phyloP scores from a whole-genome alignment of 345 rosid species.

The Iberis pinnata region DNA sequence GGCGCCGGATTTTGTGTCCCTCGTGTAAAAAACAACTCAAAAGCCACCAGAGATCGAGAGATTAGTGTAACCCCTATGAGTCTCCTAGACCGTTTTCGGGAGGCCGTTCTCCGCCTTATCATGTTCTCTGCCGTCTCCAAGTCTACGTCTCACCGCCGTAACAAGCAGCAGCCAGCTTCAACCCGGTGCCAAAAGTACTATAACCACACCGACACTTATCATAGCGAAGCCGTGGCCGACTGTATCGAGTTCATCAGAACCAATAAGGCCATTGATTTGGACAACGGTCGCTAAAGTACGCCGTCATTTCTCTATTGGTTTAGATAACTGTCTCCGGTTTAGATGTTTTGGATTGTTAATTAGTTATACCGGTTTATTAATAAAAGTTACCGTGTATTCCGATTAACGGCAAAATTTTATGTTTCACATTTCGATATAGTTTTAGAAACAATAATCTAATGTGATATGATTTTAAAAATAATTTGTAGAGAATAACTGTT shows the following conservation, averaged over 20 bases:
- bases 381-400: too few relatives aligned
- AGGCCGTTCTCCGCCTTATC: constrained; percentile 54
- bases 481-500: too few relatives aligned
- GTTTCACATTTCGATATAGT: too few relatives aligned
- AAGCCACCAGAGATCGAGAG: constrained; percentile 9
- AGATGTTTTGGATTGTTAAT: too few relatives aligned
- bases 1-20: constrained; percentile 43
- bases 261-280: constrained; percentile 36
- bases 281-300: constrained; percentile 7
- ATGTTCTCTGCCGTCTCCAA: constrained; percentile 67
- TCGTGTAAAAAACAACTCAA: constrained; percentile 28
- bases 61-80: constrained; percentile 35
- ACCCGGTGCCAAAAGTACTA: background rate
- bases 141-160: constrained; percentile 16
- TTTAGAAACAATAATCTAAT: too few relatives aligned
- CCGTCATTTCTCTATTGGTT: background rate
- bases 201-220: constrained; percentile 37
- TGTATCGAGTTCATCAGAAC: constrained; percentile 78
- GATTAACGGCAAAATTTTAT: too few relatives aligned
- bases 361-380: too few relatives aligned
- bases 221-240: constrained; percentile 66
- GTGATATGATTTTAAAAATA: too few relatives aligned
- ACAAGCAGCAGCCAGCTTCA: constrained; percentile 1
- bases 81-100: constrained; percentile 49
- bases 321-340: too few relatives aligned